These are phyloP conservation scores for Botryotinia globosa DNA, from an alignment of 2,329 filamentous ascomycete species.

Conservation along the genomic window DNA sequence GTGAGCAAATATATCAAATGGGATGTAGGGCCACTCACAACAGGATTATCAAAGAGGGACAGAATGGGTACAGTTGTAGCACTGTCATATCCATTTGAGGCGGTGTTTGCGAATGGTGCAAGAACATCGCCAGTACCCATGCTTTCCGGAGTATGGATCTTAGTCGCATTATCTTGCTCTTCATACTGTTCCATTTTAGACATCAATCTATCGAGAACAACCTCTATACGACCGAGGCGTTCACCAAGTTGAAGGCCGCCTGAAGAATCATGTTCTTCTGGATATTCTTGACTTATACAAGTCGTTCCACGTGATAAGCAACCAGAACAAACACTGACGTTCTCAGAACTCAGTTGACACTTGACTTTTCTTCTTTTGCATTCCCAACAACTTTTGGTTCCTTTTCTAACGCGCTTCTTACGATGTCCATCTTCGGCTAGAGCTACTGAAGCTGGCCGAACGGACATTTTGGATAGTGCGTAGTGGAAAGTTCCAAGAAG, in stretches of 20 bases:
- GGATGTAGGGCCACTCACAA: slow-evolving; percentile 27
- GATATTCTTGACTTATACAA: slow-evolving; percentile 38
- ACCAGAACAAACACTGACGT: slow-evolving; percentile 44
- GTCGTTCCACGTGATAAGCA: slow-evolving; percentile 45
- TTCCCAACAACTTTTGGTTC: slow-evolving; percentile 58
- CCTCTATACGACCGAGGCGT: slow-evolving; percentile 36
- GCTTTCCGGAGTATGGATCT: slow-evolving; percentile 35
- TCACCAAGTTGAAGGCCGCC: slow-evolving; percentile 34
- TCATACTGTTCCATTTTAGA: slow-evolving; percentile 35
- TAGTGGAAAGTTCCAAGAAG: neutral
- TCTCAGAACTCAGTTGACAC: slow-evolving; percentile 45
- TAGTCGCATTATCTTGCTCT: slow-evolving; percentile 32
- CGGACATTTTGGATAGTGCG: neutral
- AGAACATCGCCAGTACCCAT: slow-evolving; percentile 33
- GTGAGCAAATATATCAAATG: slow-evolving; percentile 6
- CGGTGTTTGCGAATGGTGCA: slow-evolving; percentile 26
- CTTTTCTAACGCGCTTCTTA: slow-evolving; percentile 43
- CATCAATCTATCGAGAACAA: slow-evolving; percentile 34
- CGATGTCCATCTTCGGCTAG: slow-evolving; percentile 30
- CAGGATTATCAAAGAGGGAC: slow-evolving; percentile 36
- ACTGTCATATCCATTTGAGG: slow-evolving; percentile 23
- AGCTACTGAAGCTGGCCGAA: slow-evolving; percentile 11
- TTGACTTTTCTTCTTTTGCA: slow-evolving; percentile 53
- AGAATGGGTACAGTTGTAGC: slow-evolving; percentile 30
- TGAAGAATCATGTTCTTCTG: slow-evolving; percentile 35